Percentiles rank a stretch among this genome's conserved stretches.
Conservation (phyloP, 352 stramenopile genomes). For the Peronosclerospora sorghi region DNA sequence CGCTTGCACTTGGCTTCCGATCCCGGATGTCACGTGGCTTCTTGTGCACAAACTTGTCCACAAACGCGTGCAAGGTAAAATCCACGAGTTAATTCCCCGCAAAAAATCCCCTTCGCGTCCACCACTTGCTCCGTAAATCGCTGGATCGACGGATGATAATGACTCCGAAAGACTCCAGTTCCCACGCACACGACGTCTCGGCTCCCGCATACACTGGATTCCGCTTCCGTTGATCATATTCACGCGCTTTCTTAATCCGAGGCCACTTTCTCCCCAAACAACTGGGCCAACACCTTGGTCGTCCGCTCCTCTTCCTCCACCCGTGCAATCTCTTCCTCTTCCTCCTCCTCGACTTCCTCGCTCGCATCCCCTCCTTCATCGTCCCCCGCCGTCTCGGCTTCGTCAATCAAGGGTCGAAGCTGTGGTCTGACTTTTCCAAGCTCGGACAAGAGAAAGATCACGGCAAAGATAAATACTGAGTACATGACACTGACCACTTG, state of each 20-base stretch:
- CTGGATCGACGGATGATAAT: conserved; percentile 96
- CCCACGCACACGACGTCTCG: conserved; percentile 83
- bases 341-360: conserved; percentile 17
- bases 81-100: conserved; percentile 80
- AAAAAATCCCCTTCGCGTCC: conserved; percentile 43
- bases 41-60: conserved; percentile 98
- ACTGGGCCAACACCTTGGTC: conserved; percentile 39
- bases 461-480: conserved; percentile 85
- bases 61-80: conserved; percentile 94
- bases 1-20: not conserved
- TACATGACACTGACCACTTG: conserved; percentile 74
- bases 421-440: conserved; percentile 81
- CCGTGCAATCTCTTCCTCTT: conserved; percentile 28
- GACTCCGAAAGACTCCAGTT: conserved; percentile 85
- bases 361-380: conserved; percentile 23
- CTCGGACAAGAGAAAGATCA: conserved; percentile 93
- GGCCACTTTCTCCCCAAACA: conserved; percentile 36
- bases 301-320: conserved; percentile 41
- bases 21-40: conserved; percentile 67
- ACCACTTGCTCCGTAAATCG: conserved; percentile 86
- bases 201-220: conserved; percentile 78
- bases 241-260: conserved; percentile 17
- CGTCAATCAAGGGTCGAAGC: conserved; percentile 57
- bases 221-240: conserved; percentile 80
- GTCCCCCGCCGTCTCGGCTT: conserved; percentile 40